Base-by-base conservation (phyloP, 2,329 filamentous ascomycete genomes). In the Coniella vitis region DNA sequence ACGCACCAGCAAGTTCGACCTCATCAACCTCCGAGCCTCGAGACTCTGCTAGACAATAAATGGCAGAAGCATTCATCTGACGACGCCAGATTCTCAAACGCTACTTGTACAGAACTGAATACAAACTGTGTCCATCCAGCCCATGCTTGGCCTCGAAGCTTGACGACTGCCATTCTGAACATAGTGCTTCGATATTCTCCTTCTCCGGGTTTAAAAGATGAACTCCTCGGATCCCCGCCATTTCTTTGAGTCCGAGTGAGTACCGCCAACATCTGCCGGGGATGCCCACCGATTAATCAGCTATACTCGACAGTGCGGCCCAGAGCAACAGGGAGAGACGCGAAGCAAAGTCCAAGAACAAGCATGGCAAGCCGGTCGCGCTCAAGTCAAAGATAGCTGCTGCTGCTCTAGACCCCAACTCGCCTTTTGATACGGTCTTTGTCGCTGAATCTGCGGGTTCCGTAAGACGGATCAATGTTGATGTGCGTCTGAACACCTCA, bases 241-340 rank as follows among this genome's bases (percentile, higher is more conserved):
- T 62, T 97, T 94, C 72, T 97, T 97, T 63, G 87, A 96, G 67
- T 94, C 90, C 25, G 86, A 90, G 88, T 93, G 70, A 68, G 83
- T 65, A 20, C 40, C 32, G 16, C 62, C 61, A 52, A 51, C 53
- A 37, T 4, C 25, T 16, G 17, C 5, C 7, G 7, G 12, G 55
- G 47, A n/a, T 61, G 76, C 70, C 58, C 61, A 47, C 17, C n/a
- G 16, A 12, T 5, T 2, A 16, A 47, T 45, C 43, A 29, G 39
- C 36, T 51, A 48, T 22, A 3, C 40, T 57, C 21, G 39, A 49
- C 50, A 80, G 76, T 60, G 75, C 74, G 16, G 67, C 71, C 3
- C 72, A 75, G 54, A 70, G 68, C 38, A 67, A 69, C 55, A 64
- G 68, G 29, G 64, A 69, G 51, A 71, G 90, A 55, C 88, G 87